Base-by-base conservation (phyloP, 148 eudicot species). In the Amaranthus hypochondriacus region DNA sequence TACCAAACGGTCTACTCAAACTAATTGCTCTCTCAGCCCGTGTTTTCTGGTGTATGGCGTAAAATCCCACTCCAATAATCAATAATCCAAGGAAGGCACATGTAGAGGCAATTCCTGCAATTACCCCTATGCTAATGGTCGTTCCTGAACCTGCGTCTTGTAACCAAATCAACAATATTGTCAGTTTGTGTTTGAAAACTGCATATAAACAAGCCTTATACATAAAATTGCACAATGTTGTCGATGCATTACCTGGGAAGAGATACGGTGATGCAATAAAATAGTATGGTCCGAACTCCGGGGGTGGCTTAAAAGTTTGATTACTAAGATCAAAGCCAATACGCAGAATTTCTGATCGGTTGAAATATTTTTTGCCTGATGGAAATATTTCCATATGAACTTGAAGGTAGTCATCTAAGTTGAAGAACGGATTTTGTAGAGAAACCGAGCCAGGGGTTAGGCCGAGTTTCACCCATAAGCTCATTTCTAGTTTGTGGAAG, bases 301-400 rank as follows among this genome's bases (percentile, higher is more conserved):
- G 62, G 57, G 98, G 98, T 28, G 97, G 96, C 80, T 91, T 91
- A 73, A 85, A 91, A 51, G 86, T 88, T 66, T 94, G 97, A 76
- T 91, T 88, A 71, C 85, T 88, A 28, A 94, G 69, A 66, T 81
- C 76, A 76, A 88, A 91, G 9, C 98, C 98, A 74, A 94, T 82
- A 82, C 72, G 84, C 81, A 77, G 81, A 81, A 94, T 74, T 75
- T 83, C 83, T 15, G 97, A 76, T 66, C 93, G 83, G 63, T 80
- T 89, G 66, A 91, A 94, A 73, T 78, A 84, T 72, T 77, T 83
- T 56, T 61, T 82, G 13, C 72, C 56, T 5, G 97, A 80, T 57
- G 98, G 98, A 68, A 94, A 94, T n/a, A 94, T 88, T 56, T 75
- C 79, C 15, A 94, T 57, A 46, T 89, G 90, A 73, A 91, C 86